A percentile compares a stretch with the other conserved stretches of the same genome.
These are phyloP conservation scores for Metschnikowia similis DNA, from an alignment of 805 yeast species.

Conservation along the genomic window DNA sequence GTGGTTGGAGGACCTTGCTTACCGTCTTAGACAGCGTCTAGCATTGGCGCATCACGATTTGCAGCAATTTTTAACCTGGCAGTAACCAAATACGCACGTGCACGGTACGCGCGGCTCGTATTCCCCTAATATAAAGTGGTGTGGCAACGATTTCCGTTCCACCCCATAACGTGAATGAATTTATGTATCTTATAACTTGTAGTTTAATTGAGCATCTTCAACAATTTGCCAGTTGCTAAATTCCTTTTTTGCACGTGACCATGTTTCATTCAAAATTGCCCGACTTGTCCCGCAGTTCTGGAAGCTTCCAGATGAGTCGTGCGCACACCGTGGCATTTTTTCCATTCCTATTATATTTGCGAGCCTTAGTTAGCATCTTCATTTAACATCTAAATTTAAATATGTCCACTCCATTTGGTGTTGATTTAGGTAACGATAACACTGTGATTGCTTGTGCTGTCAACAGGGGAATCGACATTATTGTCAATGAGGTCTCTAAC, in stretches of 20 bases:
- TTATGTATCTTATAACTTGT: background rate
- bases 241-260: background rate
- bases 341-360: constrained; percentile 1
- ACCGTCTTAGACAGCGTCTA: constrained; percentile 40
- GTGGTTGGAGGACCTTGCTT: constrained; percentile 81
- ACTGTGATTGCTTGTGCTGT: constrained; percentile 94
- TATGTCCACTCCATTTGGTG: constrained; percentile 95
- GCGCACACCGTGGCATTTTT: constrained; percentile 13
- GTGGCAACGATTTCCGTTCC: background rate
- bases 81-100: background rate
- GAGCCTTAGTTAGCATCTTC: background rate
- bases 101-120: background rate
- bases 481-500: constrained; percentile 98
- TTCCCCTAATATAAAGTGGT: background rate
- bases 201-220: background rate
- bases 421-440: constrained; percentile 94
- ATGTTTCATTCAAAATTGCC: background rate
- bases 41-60: background rate
- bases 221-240: background rate
- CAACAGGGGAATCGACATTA: constrained; percentile 97
- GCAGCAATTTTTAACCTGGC: background rate
- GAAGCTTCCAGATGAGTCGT: constrained; percentile 26
- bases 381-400: constrained; percentile 6
- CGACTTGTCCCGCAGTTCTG: constrained; percentile 11
- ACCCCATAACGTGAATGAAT: background rate